Conservation (phyloP, 306 rosid species). For the Glycine latifolia region DNA sequence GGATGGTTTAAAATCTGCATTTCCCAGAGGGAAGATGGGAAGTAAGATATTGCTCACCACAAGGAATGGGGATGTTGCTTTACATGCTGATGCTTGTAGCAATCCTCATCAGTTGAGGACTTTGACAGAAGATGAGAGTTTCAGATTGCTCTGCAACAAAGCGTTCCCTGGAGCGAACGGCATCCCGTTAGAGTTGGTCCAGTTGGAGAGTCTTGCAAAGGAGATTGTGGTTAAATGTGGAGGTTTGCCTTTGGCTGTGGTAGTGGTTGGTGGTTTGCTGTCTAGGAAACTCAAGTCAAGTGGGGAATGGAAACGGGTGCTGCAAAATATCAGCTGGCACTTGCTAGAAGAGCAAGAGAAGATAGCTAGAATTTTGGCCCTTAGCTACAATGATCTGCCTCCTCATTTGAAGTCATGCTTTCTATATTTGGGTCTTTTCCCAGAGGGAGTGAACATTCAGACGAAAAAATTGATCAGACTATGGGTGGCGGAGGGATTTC, state of each 20-base stretch:
- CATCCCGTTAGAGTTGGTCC: slow-evolving; percentile 44
- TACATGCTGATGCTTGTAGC: slow-evolving; percentile 49
- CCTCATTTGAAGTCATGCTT: slow-evolving; percentile 55
- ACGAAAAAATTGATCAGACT: slow-evolving; percentile 51
- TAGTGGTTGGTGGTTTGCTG: slow-evolving; percentile 58
- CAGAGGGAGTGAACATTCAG: slow-evolving; percentile 48
- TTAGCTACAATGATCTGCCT: slow-evolving; percentile 59
- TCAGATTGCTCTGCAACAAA: slow-evolving; percentile 51
- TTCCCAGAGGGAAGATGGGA: slow-evolving; percentile 51
- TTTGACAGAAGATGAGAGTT: slow-evolving; percentile 49
- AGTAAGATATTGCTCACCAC: slow-evolving; percentile 56
- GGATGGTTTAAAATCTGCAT: slow-evolving; percentile 47
- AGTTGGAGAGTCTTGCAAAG: slow-evolving; percentile 48
- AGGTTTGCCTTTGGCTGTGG: slow-evolving; percentile 62
- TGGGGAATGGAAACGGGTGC: slow-evolving; percentile 53
- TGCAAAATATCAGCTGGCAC: slow-evolving; percentile 51
- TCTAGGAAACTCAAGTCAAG: slow-evolving; percentile 49
- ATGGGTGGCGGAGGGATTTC: slow-evolving; percentile 60
- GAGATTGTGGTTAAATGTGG: slow-evolving; percentile 54
- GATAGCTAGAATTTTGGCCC: slow-evolving; percentile 50
- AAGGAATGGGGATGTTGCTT: slow-evolving; percentile 52
- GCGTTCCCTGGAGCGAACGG: slow-evolving; percentile 46
- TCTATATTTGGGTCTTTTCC: slow-evolving; percentile 58
- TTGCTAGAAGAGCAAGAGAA: slow-evolving; percentile 50
- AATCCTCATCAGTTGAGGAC: slow-evolving; percentile 48